These are phyloP conservation scores for Sicyos baderoa DNA, from an alignment of 306 rosid species.

Conservation along the genomic window DNA sequence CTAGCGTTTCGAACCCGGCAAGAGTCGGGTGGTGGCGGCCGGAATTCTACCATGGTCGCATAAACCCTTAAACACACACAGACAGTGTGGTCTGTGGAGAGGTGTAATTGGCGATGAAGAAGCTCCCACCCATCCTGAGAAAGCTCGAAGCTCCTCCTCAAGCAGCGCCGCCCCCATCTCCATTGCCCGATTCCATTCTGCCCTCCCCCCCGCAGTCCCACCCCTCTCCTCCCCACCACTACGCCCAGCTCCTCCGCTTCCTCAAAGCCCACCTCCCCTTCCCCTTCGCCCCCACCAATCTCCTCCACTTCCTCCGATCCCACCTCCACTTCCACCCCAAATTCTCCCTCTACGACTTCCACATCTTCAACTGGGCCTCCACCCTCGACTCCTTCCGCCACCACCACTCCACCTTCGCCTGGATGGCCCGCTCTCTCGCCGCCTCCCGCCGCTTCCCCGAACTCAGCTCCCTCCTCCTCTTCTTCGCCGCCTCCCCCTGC, in stretches of 20 bases:
- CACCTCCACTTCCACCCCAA: constrained; percentile 74
- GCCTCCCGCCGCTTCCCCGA: constrained; percentile 43
- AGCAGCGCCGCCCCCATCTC: constrained; percentile 23
- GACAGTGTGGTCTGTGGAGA: too few relatives aligned
- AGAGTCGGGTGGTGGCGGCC: too few relatives aligned
- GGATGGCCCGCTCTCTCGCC: constrained; percentile 72
- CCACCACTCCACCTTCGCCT: constrained; percentile 55
- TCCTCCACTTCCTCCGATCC: constrained; percentile 64
- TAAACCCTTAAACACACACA: too few relatives aligned
- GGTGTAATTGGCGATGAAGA: constrained; percentile 30
- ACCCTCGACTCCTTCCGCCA: constrained; percentile 73
- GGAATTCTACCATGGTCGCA: too few relatives aligned
- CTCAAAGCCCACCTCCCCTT: constrained; percentile 46
- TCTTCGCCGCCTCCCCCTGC: constrained; percentile 54
- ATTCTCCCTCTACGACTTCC: constrained; percentile 66
- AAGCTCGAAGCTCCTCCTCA: constrained; percentile 18
- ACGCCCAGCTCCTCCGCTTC: constrained; percentile 46
- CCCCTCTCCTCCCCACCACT: constrained; percentile 37
- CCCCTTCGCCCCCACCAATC: constrained; percentile 47
- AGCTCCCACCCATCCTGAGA: constrained; percentile 34
- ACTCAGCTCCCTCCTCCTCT: constrained; percentile 45
- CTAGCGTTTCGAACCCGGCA: too few relatives aligned
- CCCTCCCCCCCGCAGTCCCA: constrained; percentile 37
- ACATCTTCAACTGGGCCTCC: constrained; percentile 77
- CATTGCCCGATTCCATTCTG: constrained; percentile 50